phyloP scores from a whole-genome alignment of 768 basidiomycete genomes.

The Collybiopsis luxurians region DNA sequence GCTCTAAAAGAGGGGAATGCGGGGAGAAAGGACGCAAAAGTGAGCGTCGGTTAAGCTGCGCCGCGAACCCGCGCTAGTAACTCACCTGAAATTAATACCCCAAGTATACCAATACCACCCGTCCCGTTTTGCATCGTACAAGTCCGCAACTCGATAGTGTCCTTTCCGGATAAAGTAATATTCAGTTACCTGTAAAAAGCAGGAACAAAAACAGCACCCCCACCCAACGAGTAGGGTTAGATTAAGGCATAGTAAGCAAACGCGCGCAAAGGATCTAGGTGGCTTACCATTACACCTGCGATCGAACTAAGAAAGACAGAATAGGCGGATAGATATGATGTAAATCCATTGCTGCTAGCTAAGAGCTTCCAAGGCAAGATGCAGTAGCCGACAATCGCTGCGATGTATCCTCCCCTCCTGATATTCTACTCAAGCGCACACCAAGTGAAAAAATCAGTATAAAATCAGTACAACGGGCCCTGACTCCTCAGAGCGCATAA shows the following conservation, averaged over 20 bases:
- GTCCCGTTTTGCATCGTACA: slow-evolving; percentile 54
- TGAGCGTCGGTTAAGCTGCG: background rate
- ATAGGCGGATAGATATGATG: slow-evolving; percentile 80
- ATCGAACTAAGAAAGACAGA: slow-evolving; percentile 81
- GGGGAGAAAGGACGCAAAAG: slow-evolving; percentile 1
- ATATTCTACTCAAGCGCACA: slow-evolving; percentile 61
- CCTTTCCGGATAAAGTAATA: slow-evolving; percentile 75
- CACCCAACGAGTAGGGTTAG: no score
- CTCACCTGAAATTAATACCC: slow-evolving; percentile 69
- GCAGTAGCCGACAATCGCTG: slow-evolving; percentile 72
- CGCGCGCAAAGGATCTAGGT: no score
- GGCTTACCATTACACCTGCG: slow-evolving; percentile 70
- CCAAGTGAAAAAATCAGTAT: background rate
- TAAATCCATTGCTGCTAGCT: slow-evolving; percentile 71
- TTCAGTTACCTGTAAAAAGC: slow-evolving; percentile 56
- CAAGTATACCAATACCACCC: slow-evolving; percentile 78
- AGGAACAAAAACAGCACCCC: background rate
- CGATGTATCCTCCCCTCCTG: slow-evolving; percentile 79
- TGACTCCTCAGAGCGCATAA: no score
- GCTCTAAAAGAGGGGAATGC: slow-evolving; percentile 34
- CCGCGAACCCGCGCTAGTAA: slow-evolving; percentile 10
- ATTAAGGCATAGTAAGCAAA: no score
- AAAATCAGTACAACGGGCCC: background rate
- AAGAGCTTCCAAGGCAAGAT: slow-evolving; percentile 80
- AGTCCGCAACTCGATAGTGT: slow-evolving; percentile 66